Evolutionary conservation across 805 yeast species (phyloP), one percentile per base, ranked within the genome.

Genomic region (Wickerhamiella azyma): DNA sequence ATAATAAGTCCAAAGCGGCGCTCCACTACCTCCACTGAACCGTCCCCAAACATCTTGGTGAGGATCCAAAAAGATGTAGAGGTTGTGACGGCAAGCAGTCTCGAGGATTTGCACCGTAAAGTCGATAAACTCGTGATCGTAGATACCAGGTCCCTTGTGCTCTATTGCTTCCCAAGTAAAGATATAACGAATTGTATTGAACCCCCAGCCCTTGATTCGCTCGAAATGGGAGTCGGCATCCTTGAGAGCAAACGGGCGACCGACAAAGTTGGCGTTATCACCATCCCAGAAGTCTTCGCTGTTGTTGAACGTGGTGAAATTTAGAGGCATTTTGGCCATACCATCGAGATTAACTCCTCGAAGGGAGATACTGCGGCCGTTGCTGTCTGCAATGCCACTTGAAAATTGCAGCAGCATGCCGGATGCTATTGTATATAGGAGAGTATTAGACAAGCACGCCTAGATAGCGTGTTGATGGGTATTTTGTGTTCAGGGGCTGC

Each of bases 21-120:
- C 94, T 16, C 96, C 96, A 40, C 85, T 77, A 2, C 96, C 96
- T 5, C 96, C 96, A 9, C 77, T 68, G 58, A 71, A 83, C 41
- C 96, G 72, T 1, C 92, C 79, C 96, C 96, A 88, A 10, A 80
- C 94, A 59, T 88, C 96, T 61, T 88, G 96, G 59, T 88, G 96
- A 0, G 94, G 85, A 57, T 88, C 96, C 52, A 88, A 59, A 53
- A 82, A 77, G 6, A 85, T 84, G 55, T 81, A 82, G 16, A 86
- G 59, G 1, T 92, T 94, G 26, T 76, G 66, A 16, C 69, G 58
- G 39, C 74, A 68, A 11, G 82, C 70, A 7, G 76, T 71, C 45
- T 70, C 66, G 45, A 88, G 62, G 5, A 85, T 64, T 46, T 77
- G 66, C 37, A 80, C 66, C 0, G 92, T 76, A 59, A 79, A 84